Conservation (phyloP, 805 yeast genomes). For the Yamadazyma laniorum region DNA sequence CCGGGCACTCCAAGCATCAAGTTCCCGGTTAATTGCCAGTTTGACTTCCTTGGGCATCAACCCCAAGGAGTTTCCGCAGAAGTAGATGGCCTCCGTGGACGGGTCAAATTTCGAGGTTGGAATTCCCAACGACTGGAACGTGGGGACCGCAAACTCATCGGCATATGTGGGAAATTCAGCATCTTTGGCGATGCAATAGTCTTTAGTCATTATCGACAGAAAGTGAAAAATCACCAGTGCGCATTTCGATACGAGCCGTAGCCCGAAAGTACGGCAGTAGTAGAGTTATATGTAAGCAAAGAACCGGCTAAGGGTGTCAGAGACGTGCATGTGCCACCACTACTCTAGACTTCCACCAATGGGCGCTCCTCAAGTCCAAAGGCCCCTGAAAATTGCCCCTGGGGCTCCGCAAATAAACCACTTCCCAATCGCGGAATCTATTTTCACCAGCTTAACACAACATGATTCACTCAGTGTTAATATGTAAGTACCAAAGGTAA, state of each 20-base stretch:
- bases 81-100: slow-evolving; percentile 44
- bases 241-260: too few species aligned
- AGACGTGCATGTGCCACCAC: too few species aligned
- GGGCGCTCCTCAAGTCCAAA: too few species aligned
- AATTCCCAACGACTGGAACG: slow-evolving; percentile 59
- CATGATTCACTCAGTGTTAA: slow-evolving; percentile 86
- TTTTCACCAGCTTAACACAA: background rate
- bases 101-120: slow-evolving; percentile 16
- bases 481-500: slow-evolving; percentile 62
- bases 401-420: too few species aligned
- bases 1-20: slow-evolving; percentile 76
- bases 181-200: slow-evolving; percentile 9
- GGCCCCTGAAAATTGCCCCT: too few species aligned
- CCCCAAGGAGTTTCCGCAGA: slow-evolving; percentile 95
- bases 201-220: slow-evolving; percentile 3
- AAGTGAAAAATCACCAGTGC: background rate
- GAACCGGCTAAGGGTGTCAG: too few species aligned
- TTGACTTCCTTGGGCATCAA: slow-evolving; percentile 72
- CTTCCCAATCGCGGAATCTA: background rate
- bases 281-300: too few species aligned
- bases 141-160: slow-evolving; percentile 62
- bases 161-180: slow-evolving; percentile 28
- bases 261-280: too few species aligned
- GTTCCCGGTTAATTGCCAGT: slow-evolving; percentile 57
- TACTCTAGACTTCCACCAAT: too few species aligned